Conservation (phyloP, 2,329 filamentous ascomycete species). For the Trichoderma polysporum region DNA sequence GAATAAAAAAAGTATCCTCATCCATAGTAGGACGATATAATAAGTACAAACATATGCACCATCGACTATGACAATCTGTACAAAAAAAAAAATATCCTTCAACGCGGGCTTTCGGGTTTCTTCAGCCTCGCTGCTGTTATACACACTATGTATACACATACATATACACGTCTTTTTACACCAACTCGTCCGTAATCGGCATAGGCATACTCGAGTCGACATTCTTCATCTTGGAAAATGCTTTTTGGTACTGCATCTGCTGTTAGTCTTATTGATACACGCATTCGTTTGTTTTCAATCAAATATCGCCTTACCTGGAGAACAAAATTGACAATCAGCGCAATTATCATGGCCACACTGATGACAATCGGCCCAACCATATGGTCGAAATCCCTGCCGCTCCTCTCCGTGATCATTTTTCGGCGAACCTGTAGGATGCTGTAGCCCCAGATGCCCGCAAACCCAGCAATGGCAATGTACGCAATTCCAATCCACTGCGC, state of each 20-base stretch:
- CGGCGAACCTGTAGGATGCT: slow-evolving; percentile 74
- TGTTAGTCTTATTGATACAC: slow-evolving; percentile 15
- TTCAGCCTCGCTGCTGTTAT: background rate
- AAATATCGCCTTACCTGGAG: slow-evolving; percentile 67
- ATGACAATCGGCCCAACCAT: slow-evolving; percentile 81
- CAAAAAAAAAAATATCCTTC: background rate
- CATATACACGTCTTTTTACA: slow-evolving; percentile 22
- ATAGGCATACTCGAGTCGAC: slow-evolving; percentile 21
- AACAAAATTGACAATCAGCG: slow-evolving; percentile 81
- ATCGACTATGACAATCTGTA: background rate
- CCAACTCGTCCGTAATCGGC: slow-evolving; percentile 33
- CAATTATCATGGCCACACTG: slow-evolving; percentile 73
- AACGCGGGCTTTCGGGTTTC: background rate
- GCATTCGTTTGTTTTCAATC: background rate
- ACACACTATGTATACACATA: background rate
- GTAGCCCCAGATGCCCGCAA: slow-evolving; percentile 86
- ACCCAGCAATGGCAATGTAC: slow-evolving; percentile 78
- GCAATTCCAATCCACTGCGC: slow-evolving; percentile 77
- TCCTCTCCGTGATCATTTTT: slow-evolving; percentile 78
- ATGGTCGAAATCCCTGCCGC: slow-evolving; percentile 91
- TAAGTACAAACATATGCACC: slow-evolving; percentile 1
- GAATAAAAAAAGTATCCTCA: background rate
- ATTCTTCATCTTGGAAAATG: slow-evolving; percentile 32
- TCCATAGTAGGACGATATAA: background rate
- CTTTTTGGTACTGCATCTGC: slow-evolving; percentile 34